Evolutionary conservation across 768 basidiomycete genomes (phyloP), one percentile per base, ranked within the genome.

Genomic region (Lentinula sp.): DNA sequence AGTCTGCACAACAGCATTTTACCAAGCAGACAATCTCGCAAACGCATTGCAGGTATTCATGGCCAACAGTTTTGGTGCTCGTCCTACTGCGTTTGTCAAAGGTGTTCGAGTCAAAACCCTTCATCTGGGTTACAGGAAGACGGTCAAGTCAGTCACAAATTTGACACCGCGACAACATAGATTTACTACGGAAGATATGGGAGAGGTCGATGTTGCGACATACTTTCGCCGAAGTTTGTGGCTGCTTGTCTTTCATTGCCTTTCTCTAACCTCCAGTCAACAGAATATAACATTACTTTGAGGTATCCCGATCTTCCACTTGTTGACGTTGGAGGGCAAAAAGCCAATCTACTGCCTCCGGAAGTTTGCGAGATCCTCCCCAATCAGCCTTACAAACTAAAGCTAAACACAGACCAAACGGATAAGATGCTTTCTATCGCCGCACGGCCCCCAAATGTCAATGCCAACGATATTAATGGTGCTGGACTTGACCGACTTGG

Each of bases 111-210:
- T 93, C 51, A 78, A 77, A 68, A 84, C 90, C 1, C 79, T 71
- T 2, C 90, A 93, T 71, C 77, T 93, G 13, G 84, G 85, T n/a
- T 87, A 91, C 66, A 83, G 76, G 68, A 93, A 91, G 73, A 85
- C 86, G 0, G 79, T 93, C 61, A 88, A 87, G 69, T 71, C 71
- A 2, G 68, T 89, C 13, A 75, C 77, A 12, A 74, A 76, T 23
- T 69, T 84, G 39, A 80, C 75, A 23, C 77, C 89, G 0, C 73
- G 68, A 12, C 71, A 76, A 18, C 72, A 84, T 57, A 75, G 57
- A 12, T 93, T 93, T 69, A 69, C 79, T 2, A 77, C 78, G 1
- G 88, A 91, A 64, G 74, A 78, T 59, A 81, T 80, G 0, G 77
- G 78, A n/a, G 57, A 62, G 32, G 72, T 91, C 28, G 75, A 83